Base-by-base conservation (phyloP, 805 yeast genomes). In the Metschnikowia hibisci region DNA sequence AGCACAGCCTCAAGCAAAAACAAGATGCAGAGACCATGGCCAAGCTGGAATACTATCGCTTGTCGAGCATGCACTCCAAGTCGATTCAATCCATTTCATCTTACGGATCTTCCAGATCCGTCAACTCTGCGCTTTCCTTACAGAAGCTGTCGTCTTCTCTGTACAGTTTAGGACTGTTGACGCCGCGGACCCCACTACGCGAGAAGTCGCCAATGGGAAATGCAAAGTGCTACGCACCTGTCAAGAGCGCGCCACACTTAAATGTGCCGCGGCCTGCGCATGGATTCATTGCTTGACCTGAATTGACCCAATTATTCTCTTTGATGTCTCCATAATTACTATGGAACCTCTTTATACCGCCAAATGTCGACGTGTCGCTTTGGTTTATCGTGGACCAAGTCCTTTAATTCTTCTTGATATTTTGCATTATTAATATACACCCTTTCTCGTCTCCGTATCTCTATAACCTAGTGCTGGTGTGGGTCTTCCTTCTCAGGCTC, bases 401-500 rank as follows among this genome's bases (percentile, higher is more conserved):
- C 16, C 13, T 22, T 16, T 27, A 36, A 10, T 38, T 16, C 33
- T 38, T 30, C 27, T 38, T 6, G 12, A 14, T 14, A 7, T 23
- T 38, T 20, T 38, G 33, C 34, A 38, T 38, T 29, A 38, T 29
- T 30, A 38, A 30, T 38, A 25, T 38, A 38, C 41, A 38, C 23
- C 39, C 27, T 25, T 9, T 8, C 31, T 16, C n/a, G 10, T 13
- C 18, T 9, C 32, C 18, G 15, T 15, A 14, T 30, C 14, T 30
- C 29, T 30, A 38, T 31, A 31, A 30, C 34, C 4, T 63, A 81
- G 67, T 89, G 96, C 43, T 70, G 96, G 62, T 91, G 97, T 18
- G 91, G 90, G 56, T 87, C 96, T 69, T 90, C 96, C 69, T 80
- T 81, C 51, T 84, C 87, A 39, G 86, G 89, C 61, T 93, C 99